Base-by-base conservation (phyloP, 805 yeast genomes). In the Cyberlindnera nakhonratchasimensis region DNA sequence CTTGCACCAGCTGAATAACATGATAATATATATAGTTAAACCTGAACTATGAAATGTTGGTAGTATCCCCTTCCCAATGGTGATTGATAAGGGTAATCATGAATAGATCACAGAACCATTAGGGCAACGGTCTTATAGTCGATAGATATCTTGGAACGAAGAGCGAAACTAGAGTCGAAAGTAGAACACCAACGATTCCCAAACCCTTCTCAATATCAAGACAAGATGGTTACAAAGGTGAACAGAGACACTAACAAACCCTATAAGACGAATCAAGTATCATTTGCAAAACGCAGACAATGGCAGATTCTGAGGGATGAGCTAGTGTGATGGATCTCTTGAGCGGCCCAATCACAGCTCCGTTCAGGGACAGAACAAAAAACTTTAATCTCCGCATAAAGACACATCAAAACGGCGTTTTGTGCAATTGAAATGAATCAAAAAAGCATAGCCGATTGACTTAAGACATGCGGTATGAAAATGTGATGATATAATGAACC, bases 341-440 rank as follows among this genome's bases (percentile, higher is more conserved):
- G n/a, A n/a, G n/a, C n/a, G n/a, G 17, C 29, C 25, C 14, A 17
- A 24, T 9, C 31, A 43, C 34, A 29, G 38, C 31, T 36, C 37
- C 31, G 35, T 34, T 34, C 40, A 22, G 39, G 29, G 28, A 16
- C 19, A 19, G 22, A 5, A 38, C n/a, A n/a, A 4, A 35, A 10
- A 17, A 17, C 12, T n/a, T 53, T 45, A 21, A 29, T 57, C 56
- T 58, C 50, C 57, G 62, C 62, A 58, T 53, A 54, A 46, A 55
- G 62, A 58, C 62, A 52, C 57, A 58, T 58, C 56, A 58, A 51
- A 40, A 42, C 59, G 57, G 52, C 57, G 51, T 55, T 29, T 57
- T 51, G 53, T 39, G 34, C 39, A 30, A 36, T 10, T 16, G 2
- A n/a, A 24, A 28, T n/a, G n/a, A 29, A 21, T 25, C n/a, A 14